Conservation (phyloP, 1,284 basidiomycete species). For the Xanthoconium separans region DNA sequence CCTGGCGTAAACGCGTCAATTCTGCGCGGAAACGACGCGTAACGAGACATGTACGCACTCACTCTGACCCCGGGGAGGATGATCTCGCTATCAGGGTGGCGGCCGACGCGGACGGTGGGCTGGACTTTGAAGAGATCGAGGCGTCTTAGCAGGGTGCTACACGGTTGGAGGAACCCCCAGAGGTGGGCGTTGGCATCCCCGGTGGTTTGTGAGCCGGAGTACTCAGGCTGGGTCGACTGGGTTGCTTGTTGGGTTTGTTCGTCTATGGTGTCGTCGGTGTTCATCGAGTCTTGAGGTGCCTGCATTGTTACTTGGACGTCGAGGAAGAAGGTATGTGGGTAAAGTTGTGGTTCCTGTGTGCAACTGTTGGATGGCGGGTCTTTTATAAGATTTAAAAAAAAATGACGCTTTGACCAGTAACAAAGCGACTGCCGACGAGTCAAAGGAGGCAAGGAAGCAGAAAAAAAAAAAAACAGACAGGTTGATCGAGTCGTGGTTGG, state of each 20-base stretch:
- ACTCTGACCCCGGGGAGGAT: constrained; percentile 66
- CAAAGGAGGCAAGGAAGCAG: too few relatives aligned
- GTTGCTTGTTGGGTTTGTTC: constrained; percentile 53
- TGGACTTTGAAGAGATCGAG: constrained; percentile 59
- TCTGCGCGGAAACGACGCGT: constrained; percentile 11
- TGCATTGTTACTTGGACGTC: constrained; percentile 16
- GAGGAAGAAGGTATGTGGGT: neutral
- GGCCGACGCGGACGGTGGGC: constrained; percentile 52
- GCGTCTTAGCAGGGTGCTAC: constrained; percentile 46
- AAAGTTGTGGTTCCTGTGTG: constrained; percentile 1
- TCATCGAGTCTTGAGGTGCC: constrained; percentile 22
- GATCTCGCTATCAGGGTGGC: constrained; percentile 52
- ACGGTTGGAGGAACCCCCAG: constrained; percentile 69
- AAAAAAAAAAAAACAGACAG: neutral
- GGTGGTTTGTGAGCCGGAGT: constrained; percentile 28
- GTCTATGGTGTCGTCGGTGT: constrained; percentile 27
- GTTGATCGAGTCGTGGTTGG: too few relatives aligned
- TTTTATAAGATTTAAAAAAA: too few relatives aligned
- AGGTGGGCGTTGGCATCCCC: constrained; percentile 46
- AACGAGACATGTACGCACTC: constrained; percentile 51
- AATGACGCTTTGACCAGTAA: constrained; percentile 14
- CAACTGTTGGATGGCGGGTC: too few relatives aligned
- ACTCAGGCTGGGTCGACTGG: constrained; percentile 48
- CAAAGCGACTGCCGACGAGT: constrained; percentile 12
- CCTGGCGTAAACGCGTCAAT: constrained; percentile 43